phyloP scores from a whole-genome alignment of 352 stramenopile species.

The Globisporangium acanthophoron region DNA sequence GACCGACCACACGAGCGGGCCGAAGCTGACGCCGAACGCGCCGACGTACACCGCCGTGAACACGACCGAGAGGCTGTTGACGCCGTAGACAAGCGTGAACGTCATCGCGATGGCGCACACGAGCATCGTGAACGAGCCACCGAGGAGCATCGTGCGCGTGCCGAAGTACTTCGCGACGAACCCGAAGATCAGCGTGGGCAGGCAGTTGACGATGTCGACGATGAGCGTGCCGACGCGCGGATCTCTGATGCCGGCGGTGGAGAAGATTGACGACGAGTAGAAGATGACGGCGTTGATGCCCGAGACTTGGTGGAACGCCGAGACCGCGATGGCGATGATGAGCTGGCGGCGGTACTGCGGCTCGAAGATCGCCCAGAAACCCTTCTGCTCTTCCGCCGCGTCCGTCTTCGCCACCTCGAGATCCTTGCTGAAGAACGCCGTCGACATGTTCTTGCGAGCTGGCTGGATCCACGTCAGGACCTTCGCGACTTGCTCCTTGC shows the following conservation, averaged over 20 bases:
- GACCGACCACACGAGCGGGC: constrained; percentile 37
- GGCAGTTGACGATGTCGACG: constrained; percentile 31
- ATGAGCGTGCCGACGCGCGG: constrained; percentile 32
- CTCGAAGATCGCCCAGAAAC: constrained; percentile 14
- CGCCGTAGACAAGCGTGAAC: constrained; percentile 31
- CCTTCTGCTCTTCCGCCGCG: neutral
- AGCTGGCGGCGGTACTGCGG: constrained; percentile 22
- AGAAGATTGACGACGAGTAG: constrained; percentile 43
- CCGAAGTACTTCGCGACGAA: constrained; percentile 33
- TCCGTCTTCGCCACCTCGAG: constrained; percentile 3
- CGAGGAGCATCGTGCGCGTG: constrained; percentile 51
- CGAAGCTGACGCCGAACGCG: constrained; percentile 36
- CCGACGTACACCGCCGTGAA: constrained; percentile 47
- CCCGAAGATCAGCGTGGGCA: constrained; percentile 24
- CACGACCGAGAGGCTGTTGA: constrained; percentile 30
- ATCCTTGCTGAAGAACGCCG: constrained; percentile 5
- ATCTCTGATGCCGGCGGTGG: constrained; percentile 35
- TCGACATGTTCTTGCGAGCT: neutral
- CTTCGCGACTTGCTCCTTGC: constrained; percentile 19
- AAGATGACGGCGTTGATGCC: constrained; percentile 54
- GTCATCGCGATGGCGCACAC: constrained; percentile 41
- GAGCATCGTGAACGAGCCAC: constrained; percentile 39
- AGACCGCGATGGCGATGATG: constrained; percentile 30
- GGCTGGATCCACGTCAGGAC: constrained; percentile 23
- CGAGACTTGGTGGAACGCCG: constrained; percentile 35